A percentile compares a stretch with the other conserved stretches of the same genome.
Conservation (phyloP, 345 rosid species). For the Eucalyptus marginata region DNA sequence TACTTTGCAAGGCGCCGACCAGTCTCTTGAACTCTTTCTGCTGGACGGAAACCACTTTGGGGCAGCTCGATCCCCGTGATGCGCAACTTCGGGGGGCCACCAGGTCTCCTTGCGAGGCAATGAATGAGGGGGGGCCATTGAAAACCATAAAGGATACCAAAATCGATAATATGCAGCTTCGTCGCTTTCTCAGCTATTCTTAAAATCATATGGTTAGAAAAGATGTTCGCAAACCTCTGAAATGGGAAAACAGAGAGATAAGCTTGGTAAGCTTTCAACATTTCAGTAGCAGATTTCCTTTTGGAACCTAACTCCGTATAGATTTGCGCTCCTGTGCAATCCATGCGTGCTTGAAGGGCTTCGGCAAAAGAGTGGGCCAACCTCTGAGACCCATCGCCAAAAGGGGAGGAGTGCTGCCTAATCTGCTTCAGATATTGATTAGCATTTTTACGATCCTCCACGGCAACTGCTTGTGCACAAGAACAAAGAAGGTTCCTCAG, state of each 20-base stretch:
- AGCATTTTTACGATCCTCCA: conserved; percentile 17
- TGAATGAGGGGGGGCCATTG: conserved; percentile 37
- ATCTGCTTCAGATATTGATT: conserved; percentile 24
- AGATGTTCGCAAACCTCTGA: conserved; percentile 22
- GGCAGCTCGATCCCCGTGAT: conserved; percentile 40
- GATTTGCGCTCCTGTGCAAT: conserved; percentile 5
- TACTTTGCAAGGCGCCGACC: conserved; percentile 28
- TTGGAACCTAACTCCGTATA: background rate
- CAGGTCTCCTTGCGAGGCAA: conserved; percentile 8
- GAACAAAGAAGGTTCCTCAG: conserved; percentile 19
- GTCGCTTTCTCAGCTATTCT: conserved; percentile 7
- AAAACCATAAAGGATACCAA: conserved; percentile 32
- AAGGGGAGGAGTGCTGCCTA: conserved; percentile 22
- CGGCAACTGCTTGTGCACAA: conserved; percentile 31
- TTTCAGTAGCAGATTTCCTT: conserved; percentile 14
- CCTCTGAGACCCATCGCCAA: conserved; percentile 31
- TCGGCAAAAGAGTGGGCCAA: conserved; percentile 32
- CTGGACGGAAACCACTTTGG: conserved; percentile 28
- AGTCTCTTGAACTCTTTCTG: conserved; percentile 26
- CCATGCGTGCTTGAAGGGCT: conserved; percentile 35
- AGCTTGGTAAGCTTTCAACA: conserved; percentile 26
- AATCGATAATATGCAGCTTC: conserved; percentile 29
- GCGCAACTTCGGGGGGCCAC: conserved; percentile 33
- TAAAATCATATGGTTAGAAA: conserved; percentile 17
- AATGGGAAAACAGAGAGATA: conserved; percentile 16